Evolutionary conservation across 306 rosid species (phyloP), one percentile per base, ranked within the genome.

Genomic region (Gastrolobium villosum): DNA sequence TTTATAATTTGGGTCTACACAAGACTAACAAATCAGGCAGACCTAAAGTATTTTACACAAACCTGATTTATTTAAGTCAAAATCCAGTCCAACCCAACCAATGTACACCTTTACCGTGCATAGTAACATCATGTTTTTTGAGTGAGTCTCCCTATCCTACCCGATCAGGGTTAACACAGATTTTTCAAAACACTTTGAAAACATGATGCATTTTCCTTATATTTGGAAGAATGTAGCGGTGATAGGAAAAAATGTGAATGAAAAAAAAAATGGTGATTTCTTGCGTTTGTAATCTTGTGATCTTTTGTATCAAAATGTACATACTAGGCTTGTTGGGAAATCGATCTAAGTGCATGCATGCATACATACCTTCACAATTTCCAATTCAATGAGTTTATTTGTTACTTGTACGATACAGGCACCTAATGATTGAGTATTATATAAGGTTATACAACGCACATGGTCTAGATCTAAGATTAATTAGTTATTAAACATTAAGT

Each of bases 391-490:
- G 49, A 75, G 10, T 4, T 41, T 37, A 39, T n/a, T 8, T 0
- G 37, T 14, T 32, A 36, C 41, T 54, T 34, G 65, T 52, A 10
- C 10, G 32, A 5, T 8, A 66, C 64, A 34, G 13, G 63, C 6
- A 10, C 55, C 2, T 44, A 54, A 43, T 32, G 36, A 52, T 46
- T 59, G 53, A 43, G 61, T 56, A 56, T 14, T 52, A 11, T 43
- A 6, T 8, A 13, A 43, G 54, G 54, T 50, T 50, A 65, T 46
- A 26, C 7, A 65, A 39, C 10, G 83, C 72, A 83, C 79, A 49
- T 78, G 76, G n/a, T 65, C 56, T 72, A 41, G 65, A 77, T 82
- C 76, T 78, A 36, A 36, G 55, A 72, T 52, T 28, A 39, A 70
- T 44, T 31, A 45, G 55, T 30, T 49, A 3, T 35, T 57, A 1